Percentiles rank a stretch among this genome's conserved stretches.
Conservation (phyloP, 176 grass and related monocot genomes). For the Paspalum notatum region DNA sequence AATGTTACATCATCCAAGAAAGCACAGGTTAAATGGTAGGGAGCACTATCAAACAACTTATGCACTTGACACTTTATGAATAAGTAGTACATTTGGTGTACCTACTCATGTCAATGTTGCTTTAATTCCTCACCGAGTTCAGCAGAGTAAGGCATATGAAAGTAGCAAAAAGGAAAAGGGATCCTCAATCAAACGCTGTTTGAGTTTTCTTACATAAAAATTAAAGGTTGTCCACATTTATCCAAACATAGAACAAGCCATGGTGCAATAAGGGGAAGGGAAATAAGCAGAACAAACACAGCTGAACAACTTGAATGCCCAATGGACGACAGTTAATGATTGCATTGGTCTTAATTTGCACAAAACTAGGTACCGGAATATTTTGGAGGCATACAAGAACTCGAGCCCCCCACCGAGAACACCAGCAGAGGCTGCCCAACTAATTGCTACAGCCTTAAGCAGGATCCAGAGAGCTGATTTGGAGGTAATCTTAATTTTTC, state of each 20-base stretch:
- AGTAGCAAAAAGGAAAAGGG: neutral
- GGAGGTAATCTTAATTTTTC: slow-evolving; percentile 20
- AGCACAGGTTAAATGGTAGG: slow-evolving; percentile 43
- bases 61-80: neutral
- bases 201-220: neutral
- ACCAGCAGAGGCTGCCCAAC: slow-evolving; percentile 38
- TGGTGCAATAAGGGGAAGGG: neutral
- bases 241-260: neutral
- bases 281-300: neutral
- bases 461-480: slow-evolving; percentile 44
- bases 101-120: slow-evolving; percentile 19
- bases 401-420: slow-evolving; percentile 39
- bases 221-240: slow-evolving; percentile 9
- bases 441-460: slow-evolving; percentile 47
- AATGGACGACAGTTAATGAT: slow-evolving; percentile 1
- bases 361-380: slow-evolving; percentile 49
- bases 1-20: slow-evolving; percentile 30
- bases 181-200: neutral
- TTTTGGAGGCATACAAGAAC: slow-evolving; percentile 55
- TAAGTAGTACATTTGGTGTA: slow-evolving; percentile 3
- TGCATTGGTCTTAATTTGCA: slow-evolving; percentile 19
- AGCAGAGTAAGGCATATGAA: slow-evolving; percentile 11
- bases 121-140: neutral
- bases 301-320: slow-evolving; percentile 12
- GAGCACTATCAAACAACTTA: neutral